Base-by-base conservation (phyloP, 306 rosid genomes). In the Vicia villosa region DNA sequence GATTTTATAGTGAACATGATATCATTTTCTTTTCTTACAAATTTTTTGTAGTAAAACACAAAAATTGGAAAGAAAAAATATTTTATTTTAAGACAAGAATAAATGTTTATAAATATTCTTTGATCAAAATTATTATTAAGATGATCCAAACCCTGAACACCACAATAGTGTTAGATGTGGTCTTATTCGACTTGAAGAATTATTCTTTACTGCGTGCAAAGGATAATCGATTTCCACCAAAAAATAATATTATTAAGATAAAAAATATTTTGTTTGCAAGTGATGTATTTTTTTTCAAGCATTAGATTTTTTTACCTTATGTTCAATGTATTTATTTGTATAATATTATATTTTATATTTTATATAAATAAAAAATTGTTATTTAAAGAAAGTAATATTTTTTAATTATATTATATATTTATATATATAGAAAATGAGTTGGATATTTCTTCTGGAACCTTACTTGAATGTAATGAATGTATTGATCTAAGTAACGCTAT, bases 1-100 rank as follows among this genome's bases (percentile, higher is more conserved):
- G 80, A 90, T 83, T 88, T 79, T 86, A 88, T 90, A 87, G 68
- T 10, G 10, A 34, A 24, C 28, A 24, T 34, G 0, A 34, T 45
- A 17, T 50, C 6, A 50, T 50, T 50, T 50, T 54, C 40, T 22
- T 20, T 51, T 51, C 6, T 34, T 34, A 7, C 10, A 34, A 24
- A 2, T 24, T 24, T 24, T 22, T 24, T 24, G 3, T 24, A 24
- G 28, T 24, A 24, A 24, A 24, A 24, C 8, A 7, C 10, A 34
- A 34, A n/a, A 5, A 6, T 34, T 34, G 38, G 3, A 34, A 34
- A 34, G 3, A 45, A 50, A 17, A 8, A 8, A 49, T 50, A 5
- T 16, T 45, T 45, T n/a, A n/a, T n/a, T n/a, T 45, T 43, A 5
- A 13, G 8, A 43, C 50, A 43, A 42, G 8, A 42, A 42, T 4